Conservation (phyloP, 2,329 filamentous ascomycete genomes). For the Thermothelomyces thermophilus region DNA sequence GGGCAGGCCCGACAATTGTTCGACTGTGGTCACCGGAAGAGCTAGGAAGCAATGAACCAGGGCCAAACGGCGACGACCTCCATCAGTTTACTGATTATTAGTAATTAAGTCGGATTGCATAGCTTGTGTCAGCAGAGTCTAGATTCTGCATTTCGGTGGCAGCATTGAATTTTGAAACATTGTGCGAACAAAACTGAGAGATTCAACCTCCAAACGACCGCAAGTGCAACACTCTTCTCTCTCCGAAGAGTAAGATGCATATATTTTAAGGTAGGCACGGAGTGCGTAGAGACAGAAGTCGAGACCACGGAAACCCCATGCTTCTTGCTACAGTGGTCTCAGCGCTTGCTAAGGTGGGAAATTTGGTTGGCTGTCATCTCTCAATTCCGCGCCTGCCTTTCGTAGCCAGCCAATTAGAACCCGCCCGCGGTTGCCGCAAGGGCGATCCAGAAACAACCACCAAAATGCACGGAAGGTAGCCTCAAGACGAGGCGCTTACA, state of each 20-base stretch:
- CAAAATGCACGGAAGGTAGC: not conserved
- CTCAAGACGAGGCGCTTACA: not conserved
- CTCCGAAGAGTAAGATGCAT: no score
- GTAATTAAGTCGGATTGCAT: no score
- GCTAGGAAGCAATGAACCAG: not conserved
- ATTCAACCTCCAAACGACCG: no score
- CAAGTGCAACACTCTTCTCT: no score
- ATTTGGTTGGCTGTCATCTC: conserved; percentile 8
- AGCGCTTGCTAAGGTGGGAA: not conserved
- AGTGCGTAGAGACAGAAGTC: no score
- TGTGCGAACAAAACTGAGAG: no score
- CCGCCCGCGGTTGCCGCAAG: conserved; percentile 11
- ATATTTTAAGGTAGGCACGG: no score
- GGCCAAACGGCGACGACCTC: no score
- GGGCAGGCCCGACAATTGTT: not conserved
- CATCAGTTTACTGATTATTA: no score
- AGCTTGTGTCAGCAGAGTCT: no score
- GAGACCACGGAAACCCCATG: not conserved
- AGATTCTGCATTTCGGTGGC: no score
- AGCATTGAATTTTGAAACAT: no score
- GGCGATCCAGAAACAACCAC: conserved; percentile 1
- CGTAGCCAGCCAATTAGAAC: conserved; percentile 10
- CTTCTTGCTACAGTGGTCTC: not conserved
- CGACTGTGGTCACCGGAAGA: not conserved
- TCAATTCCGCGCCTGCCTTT: not conserved